Evolutionary conservation across 202 grass and related monocot genomes (phyloP), one percentile per base, ranked within the genome.

Genomic region (Carex arenaria): DNA sequence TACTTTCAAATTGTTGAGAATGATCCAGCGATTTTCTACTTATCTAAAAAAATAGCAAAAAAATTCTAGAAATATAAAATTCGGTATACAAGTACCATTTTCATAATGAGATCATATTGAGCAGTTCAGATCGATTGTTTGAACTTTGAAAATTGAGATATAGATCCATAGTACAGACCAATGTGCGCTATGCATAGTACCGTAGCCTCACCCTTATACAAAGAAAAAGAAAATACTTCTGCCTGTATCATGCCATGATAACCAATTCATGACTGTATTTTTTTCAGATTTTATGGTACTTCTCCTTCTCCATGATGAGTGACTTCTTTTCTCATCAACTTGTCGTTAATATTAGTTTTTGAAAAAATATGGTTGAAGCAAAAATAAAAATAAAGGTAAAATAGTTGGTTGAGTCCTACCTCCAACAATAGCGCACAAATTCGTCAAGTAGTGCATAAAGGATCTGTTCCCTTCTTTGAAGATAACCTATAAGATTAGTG

Each of bases 351-450:
- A 36, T 57, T 10, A 59, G 12, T 59, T 59, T 78, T 60, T n/a
- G n/a, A 1, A 13, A 19, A 78, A n/a, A 11, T 20, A 78, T 77
- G 5, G 30, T 78, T 20, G 34, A 68, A 19, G 15, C 30, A 78
- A 59, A 78, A 32, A 77, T 6, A 19, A n/a, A 26, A 54, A 75
- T 9, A 53, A 56, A 59, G 52, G 61, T 61, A 82, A 70, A 89
- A 34, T 75, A 83, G 42, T 78, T 32, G 60, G 34, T 10, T 12
- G 54, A 75, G 20, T 45, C 66, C 36, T 84, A 97, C 96, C 93
- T 93, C 93, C 93, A 42, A 99, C 88, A 78, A 99, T 93, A 86
- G 96, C 96, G 69, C 92, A 99, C 28, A 92, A 81, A 62, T 95
- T 93, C 32, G 96, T 99, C 83, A 99, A 75, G 75, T 91, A 95